Base-by-base conservation (phyloP, 306 rosid species). In the Glycine soja region DNA sequence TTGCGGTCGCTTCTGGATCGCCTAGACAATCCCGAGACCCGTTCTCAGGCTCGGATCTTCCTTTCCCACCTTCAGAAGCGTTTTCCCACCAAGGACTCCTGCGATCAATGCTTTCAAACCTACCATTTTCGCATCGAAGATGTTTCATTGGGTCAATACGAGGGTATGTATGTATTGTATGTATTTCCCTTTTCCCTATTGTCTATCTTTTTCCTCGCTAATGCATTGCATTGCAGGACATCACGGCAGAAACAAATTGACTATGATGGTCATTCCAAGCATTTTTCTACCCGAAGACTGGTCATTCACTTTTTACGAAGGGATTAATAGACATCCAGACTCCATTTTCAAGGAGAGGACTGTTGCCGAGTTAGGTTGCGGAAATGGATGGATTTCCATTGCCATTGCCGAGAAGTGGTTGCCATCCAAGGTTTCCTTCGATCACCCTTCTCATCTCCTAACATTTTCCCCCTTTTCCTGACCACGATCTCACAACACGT, bases 371-470 rank as follows among this genome's bases (percentile, higher is more conserved):
- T 91, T 95, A 75, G 99, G 99, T 72, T 95, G 99, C 83, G 99
- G 99, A 61, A 95, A 95, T 87, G 99, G 99, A 54, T 95, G 99
- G 99, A 95, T 95, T 77, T 95, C 99, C 81, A 90, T 95, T 74
- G 98, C 99, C 87, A 87, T 93, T 61, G 97, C 99, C 69, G 98
- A 93, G 80, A 93, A 95, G 74, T 93, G 98, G 99, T 61, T 89
- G 85, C 99, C 99, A 53, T 85, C 82, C 8, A 95, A 93, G 98
- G 98, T 89, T 71, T 78, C 69, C 82, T 81, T 47, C 36, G 16
- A 63, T 18, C 38, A 16, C 54, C 45, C 8, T 16, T 43, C 73
- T 68, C 13, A 16, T 43, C 36, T 45, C 38, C 30, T 66, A 7
- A 40, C 70, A 36, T 36, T 36, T 64, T 14, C n/a, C 45, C 30